These are phyloP conservation scores for Neoboletus magnificus DNA, from an alignment of 768 basidiomycete genomes.

Conservation along the genomic window DNA sequence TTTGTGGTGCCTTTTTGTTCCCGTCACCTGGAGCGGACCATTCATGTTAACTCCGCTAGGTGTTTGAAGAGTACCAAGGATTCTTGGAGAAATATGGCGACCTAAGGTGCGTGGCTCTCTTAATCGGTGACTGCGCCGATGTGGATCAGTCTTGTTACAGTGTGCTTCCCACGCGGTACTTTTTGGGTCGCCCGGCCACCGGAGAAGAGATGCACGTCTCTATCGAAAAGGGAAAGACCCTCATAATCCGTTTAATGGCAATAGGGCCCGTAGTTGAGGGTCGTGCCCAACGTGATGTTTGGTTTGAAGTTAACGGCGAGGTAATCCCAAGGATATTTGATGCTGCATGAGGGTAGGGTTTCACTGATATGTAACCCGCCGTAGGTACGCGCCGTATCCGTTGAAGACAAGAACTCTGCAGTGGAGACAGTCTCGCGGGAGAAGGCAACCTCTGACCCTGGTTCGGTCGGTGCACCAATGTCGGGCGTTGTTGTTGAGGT, in stretches of 20 bases:
- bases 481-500: slow-evolving; percentile 98
- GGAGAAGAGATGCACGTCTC: slow-evolving; percentile 97
- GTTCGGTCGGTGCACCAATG: slow-evolving; percentile 97
- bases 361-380: slow-evolving; percentile 13
- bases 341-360: slow-evolving; percentile 13
- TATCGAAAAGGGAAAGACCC: slow-evolving; percentile 94
- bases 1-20: slow-evolving; percentile 28
- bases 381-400: slow-evolving; percentile 89
- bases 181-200: slow-evolving; percentile 86
- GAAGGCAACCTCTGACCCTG: slow-evolving; percentile 90
- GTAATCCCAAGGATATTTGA: slow-evolving; percentile 37
- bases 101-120: slow-evolving; percentile 58
- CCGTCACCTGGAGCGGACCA: slow-evolving; percentile 2
- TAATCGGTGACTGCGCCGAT: slow-evolving; percentile 3
- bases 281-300: slow-evolving; percentile 90
- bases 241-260: slow-evolving; percentile 95
- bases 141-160: slow-evolving; percentile 39
- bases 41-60: slow-evolving; percentile 43
- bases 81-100: slow-evolving; percentile 97
- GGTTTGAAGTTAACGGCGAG: slow-evolving; percentile 98
- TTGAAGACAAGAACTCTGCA: slow-evolving; percentile 96
- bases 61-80: slow-evolving; percentile 94
- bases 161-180: slow-evolving; percentile 94
- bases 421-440: slow-evolving; percentile 94
- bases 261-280: slow-evolving; percentile 91